Evolutionary conservation across 2,329 filamentous ascomycete genomes (phyloP), one percentile per base, ranked within the genome.

Genomic region (Fusarium gaditjirri): DNA sequence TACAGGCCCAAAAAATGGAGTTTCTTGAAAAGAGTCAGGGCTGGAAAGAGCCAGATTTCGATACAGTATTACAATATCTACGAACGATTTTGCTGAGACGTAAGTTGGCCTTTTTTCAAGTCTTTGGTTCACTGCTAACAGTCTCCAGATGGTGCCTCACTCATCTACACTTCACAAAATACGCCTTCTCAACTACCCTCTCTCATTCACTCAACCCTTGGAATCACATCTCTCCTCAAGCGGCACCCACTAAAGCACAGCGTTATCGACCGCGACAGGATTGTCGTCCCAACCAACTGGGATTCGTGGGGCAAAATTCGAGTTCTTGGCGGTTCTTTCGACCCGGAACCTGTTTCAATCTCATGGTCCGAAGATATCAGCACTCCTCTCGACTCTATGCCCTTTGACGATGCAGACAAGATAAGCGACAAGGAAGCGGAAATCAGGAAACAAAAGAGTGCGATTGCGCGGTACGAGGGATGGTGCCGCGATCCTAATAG

Each of bases 241-340:
- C 89, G 91, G 70, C 89, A 94, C 77, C 90, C 92, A 29, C 86
- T 97, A 29, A 96, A 94, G 82, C 93, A 95, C 80, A 97, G 97
- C 76, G 93, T 97, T 68, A 96, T 97, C 73, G 96, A 96, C 83
- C 89, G 95, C 66, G 95, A 97, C 81, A 97, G 97, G 86, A 95
- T 99, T 60, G 87, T 98, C 9, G 93, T 99, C 2, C 95, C 95
- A 4, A 93, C 95, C 21, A 98, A 98, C 80, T 99, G 96, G 96
- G 96, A 99, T 81, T 98, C 95, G 0, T 98, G 94, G 93, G 95
- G 94, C 66, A 99, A 98, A 83, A 98, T 99, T 67, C 89, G 95
- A 44, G 94, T 98, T 47, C 86, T 98, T 33, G 90, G 94, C 59
- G 96, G 97, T 78, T 93, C 92, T 0, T 98, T 98, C 76, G 94